A percentile compares a stretch with the other conserved stretches of the same genome.
phyloP scores from a whole-genome alignment of 2,329 filamentous ascomycete genomes.

The Ophiocordyceps camponoti-rufipedis region DNA sequence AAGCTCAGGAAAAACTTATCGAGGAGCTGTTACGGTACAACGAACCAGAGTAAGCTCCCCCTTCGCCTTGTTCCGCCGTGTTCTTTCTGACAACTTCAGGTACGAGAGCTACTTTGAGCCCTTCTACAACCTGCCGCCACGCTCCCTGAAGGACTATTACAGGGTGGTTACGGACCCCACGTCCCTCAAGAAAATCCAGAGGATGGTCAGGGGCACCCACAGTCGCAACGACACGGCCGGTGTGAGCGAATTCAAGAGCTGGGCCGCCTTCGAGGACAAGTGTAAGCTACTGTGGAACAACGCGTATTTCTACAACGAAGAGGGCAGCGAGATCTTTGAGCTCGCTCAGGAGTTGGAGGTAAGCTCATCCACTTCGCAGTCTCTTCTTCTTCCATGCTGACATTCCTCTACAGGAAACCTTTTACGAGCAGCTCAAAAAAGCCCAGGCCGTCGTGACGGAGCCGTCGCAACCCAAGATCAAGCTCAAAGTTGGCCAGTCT shows the following conservation, averaged over 20 bases:
- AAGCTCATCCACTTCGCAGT: conserved; percentile 4
- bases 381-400: conserved; percentile 3
- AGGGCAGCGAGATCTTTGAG: conserved; percentile 67
- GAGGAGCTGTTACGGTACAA: conserved; percentile 53
- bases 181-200: conserved; percentile 60
- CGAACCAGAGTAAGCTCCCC: conserved; percentile 40
- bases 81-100: conserved; percentile 19
- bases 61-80: not conserved
- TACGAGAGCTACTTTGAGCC: conserved; percentile 53
- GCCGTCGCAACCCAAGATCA: conserved; percentile 59
- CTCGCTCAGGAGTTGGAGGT: conserved; percentile 69
- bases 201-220: conserved; percentile 55
- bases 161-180: conserved; percentile 65
- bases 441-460: conserved; percentile 58
- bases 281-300: conserved; percentile 74
- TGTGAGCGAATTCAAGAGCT: conserved; percentile 55
- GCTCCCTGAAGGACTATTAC: conserved; percentile 71
- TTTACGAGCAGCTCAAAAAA: conserved; percentile 48
- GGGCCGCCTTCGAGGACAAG: conserved; percentile 66
- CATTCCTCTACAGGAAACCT: conserved; percentile 40
- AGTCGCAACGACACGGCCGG: conserved; percentile 47
- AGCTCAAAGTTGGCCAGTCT: conserved; percentile 48
- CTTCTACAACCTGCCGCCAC: conserved; percentile 62
- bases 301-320: conserved; percentile 78
- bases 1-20: conserved; percentile 67